Base-by-base conservation (phyloP, 1,284 basidiomycete genomes). In the Ceratobasidium sp. region DNA sequence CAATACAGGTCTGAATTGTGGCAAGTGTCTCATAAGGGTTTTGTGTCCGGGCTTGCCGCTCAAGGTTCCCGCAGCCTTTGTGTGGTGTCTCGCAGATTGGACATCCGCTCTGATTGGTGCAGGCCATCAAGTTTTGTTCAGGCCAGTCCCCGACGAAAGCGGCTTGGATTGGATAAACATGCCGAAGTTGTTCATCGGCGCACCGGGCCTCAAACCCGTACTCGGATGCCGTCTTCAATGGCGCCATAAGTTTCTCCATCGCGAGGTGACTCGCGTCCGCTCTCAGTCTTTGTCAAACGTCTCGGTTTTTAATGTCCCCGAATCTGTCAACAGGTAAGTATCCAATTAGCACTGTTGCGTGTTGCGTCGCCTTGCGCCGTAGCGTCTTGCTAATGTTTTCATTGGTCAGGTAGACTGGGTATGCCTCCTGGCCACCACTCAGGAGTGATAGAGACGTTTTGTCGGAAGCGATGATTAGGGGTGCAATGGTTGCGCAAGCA, bases 161-260 rank as follows among this genome's bases (percentile, higher is more conserved):
- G 1, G 51, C 49, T 12, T 56, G 12, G 2, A 56, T 56, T 1
- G 81, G 81, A 75, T 64, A 78, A 23, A 79, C 75, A 0, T 39
- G 18, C 28, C 79, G 66, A 39, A 70, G 53, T n/a, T 33, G 33
- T 2, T 39, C 53, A 56, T 70, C 68, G 12, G 68, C 51, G 28
- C 68, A 70, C 68, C 68, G 56, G 15, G 39, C 39, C 9, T 20
- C 26, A 13, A 70, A 7, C 1, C 68, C 51, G 23, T 70, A 18
- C 9, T 33, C 18, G 1, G 68, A 70, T 4, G 51, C 68, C 3
- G 49, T 40, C 51, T 70, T 70, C 13, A 70, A 33, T 1, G 68
- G 68, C 28, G 18, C 51, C 15, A 70, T 56, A 3, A 82, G 20
- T 3, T 71, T 20, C 18, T 61, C 12, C 80, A 82, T 81, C 39